A percentile compares a stretch with the other conserved stretches of the same genome.
phyloP scores from a whole-genome alignment of 2,329 filamentous ascomycete species.

The Sporothrix brunneoviolacea region DNA sequence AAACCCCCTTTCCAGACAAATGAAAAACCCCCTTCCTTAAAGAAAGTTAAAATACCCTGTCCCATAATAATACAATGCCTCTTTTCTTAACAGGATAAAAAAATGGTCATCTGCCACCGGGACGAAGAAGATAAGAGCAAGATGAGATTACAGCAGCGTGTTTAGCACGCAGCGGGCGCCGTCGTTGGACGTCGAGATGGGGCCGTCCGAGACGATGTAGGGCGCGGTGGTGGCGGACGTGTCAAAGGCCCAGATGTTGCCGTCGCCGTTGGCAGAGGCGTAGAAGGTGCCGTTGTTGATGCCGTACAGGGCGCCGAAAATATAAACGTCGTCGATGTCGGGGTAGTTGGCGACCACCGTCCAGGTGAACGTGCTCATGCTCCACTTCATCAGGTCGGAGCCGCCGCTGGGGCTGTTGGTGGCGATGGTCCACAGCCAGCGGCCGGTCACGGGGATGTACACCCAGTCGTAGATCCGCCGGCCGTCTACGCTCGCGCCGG shows the following conservation, averaged over 20 bases:
- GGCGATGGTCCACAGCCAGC: conserved; percentile 7
- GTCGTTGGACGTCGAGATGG: neutral
- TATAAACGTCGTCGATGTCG: neutral
- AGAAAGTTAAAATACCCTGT: no score
- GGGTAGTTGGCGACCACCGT: conserved; percentile 7
- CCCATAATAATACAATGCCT: no score
- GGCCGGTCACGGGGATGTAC: conserved; percentile 5
- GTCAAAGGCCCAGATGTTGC: conserved; percentile 1
- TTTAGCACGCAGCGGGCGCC: neutral
- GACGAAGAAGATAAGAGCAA: no score
- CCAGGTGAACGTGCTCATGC: conserved; percentile 9
- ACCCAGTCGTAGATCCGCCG: conserved; percentile 9
- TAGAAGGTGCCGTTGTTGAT: conserved; percentile 7
- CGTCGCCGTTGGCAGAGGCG: neutral
- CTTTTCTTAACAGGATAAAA: no score
- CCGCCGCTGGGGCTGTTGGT: neutral
- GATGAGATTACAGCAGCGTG: no score
- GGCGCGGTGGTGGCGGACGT: neutral
- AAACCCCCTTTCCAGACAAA: no score
- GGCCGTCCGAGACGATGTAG: neutral
- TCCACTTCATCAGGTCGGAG: conserved; percentile 9
- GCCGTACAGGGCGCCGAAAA: conserved; percentile 12
- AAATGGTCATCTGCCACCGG: no score
- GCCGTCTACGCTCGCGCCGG: neutral
- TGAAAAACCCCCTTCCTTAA: no score